Evolutionary conservation across 768 basidiomycete genomes (phyloP).

Genomic region (Russula griseocarnosa): DNA sequence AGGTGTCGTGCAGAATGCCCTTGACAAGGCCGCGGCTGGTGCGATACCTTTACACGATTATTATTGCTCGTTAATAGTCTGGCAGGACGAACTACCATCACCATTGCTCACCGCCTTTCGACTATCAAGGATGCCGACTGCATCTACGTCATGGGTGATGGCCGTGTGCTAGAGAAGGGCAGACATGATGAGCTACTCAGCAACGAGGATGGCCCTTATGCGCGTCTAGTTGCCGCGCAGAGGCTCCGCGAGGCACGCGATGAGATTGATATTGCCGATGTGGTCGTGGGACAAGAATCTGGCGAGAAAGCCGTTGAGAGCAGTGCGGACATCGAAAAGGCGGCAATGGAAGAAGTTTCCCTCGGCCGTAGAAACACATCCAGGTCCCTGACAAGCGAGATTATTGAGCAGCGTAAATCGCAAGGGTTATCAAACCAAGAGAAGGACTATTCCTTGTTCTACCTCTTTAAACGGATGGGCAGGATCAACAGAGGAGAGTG

Average conservation of each 20-base stretch:
- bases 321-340: conserved; percentile 46
- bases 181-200: conserved; percentile 40
- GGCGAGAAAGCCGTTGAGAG: conserved; percentile 7
- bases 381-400: conserved; percentile 61
- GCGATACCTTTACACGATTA: background rate
- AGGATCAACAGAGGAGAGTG: conserved; percentile 55
- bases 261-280: conserved; percentile 26
- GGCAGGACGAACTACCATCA: conserved; percentile 35
- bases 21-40: conserved; percentile 45
- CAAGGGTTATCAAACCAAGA: conserved; percentile 34
- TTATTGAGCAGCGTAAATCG: conserved; percentile 44
- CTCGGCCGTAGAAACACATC: conserved; percentile 48
- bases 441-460: conserved; percentile 42
- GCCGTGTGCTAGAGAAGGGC: conserved; percentile 43
- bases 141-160: conserved; percentile 45
- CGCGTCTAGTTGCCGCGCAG: conserved; percentile 70
- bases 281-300: background rate
- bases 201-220: conserved; percentile 57
- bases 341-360: conserved; percentile 52
- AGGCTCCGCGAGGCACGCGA: conserved; percentile 54
- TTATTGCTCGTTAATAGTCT: background rate
- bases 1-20: conserved; percentile 50
- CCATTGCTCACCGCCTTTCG: conserved; percentile 35
- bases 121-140: conserved; percentile 42
- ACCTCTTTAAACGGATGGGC: conserved; percentile 67